phyloP scores from a whole-genome alignment of 1,284 basidiomycete species.

The Meira nashicola region DNA sequence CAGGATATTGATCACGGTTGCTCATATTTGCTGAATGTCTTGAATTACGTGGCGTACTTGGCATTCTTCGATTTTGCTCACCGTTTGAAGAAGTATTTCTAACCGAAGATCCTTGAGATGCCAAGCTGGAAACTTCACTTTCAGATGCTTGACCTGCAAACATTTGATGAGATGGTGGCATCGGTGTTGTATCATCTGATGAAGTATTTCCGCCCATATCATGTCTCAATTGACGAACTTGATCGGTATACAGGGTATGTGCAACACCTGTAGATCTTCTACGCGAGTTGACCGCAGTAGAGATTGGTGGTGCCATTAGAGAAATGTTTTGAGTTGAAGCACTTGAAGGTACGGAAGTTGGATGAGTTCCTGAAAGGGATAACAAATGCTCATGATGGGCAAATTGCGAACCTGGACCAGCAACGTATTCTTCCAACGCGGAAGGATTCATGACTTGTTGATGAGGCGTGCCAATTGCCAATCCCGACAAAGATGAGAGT shows the following conservation, averaged over 20 bases:
- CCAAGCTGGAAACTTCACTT: conserved; percentile 10
- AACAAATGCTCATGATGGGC: conserved; percentile 1
- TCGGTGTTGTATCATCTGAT: conserved; percentile 28
- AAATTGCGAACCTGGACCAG: background rate
- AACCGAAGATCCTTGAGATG: too few relatives aligned
- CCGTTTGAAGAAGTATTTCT: too few relatives aligned
- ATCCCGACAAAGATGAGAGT: background rate
- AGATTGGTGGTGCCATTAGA: conserved; percentile 1
- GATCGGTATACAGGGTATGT: conserved; percentile 1
- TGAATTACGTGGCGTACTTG: background rate
- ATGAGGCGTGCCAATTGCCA: conserved; percentile 4
- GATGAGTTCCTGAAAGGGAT: background rate
- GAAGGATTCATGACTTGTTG: background rate
- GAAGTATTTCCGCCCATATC: background rate
- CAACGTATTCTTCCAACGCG: background rate
- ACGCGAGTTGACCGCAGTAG: too few relatives aligned
- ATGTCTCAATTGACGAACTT: conserved; percentile 1
- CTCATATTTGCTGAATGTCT: background rate
- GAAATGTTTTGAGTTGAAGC: background rate
- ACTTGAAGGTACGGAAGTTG: background rate
- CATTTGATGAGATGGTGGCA: conserved; percentile 27
- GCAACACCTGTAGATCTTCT: conserved; percentile 3
- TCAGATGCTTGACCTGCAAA: conserved; percentile 25
- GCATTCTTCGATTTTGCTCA: background rate
- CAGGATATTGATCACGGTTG: too few relatives aligned